Conservation (phyloP, 441 rosid genomes). For the Eutrema salsugineum region DNA sequence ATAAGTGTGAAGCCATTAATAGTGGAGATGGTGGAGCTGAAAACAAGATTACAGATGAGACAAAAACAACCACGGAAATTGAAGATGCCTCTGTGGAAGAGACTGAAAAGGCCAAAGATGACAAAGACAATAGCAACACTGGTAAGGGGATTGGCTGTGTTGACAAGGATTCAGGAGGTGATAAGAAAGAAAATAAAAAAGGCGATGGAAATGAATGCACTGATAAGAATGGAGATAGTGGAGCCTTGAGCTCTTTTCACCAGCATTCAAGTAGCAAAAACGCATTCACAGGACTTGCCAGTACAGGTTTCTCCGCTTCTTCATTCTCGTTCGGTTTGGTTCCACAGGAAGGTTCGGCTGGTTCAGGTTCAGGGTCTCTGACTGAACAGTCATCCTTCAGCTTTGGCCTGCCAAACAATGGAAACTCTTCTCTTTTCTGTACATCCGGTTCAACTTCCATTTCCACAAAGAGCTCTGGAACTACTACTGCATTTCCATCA, state of each 20-base stretch:
- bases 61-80: background rate
- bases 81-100: slow-evolving; percentile 19
- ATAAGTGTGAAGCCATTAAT: slow-evolving; percentile 25
- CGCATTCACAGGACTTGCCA: slow-evolving; percentile 88
- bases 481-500: slow-evolving; percentile 44
- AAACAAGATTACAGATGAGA: slow-evolving; percentile 11
- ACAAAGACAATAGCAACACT: background rate
- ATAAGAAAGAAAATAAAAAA: slow-evolving; percentile 37
- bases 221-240: slow-evolving; percentile 43
- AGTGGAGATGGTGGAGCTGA: slow-evolving; percentile 24
- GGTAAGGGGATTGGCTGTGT: slow-evolving; percentile 33
- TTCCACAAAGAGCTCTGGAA: slow-evolving; percentile 47
- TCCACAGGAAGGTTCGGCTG: slow-evolving; percentile 47
- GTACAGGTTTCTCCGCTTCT: slow-evolving; percentile 70
- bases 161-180: slow-evolving; percentile 31
- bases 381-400: slow-evolving; percentile 50
- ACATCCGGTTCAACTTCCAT: slow-evolving; percentile 39
- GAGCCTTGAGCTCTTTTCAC: slow-evolving; percentile 64
- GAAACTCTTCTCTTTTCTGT: slow-evolving; percentile 58
- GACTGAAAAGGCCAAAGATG: slow-evolving; percentile 29
- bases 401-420: slow-evolving; percentile 60
- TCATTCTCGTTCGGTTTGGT: slow-evolving; percentile 63
- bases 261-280: slow-evolving; percentile 91
- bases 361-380: slow-evolving; percentile 38
- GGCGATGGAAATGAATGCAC: slow-evolving; percentile 35